Evolutionary conservation across 495 filamentous ascomycete genomes (phyloP).

Genomic region (Lentithecium fluviatile): DNA sequence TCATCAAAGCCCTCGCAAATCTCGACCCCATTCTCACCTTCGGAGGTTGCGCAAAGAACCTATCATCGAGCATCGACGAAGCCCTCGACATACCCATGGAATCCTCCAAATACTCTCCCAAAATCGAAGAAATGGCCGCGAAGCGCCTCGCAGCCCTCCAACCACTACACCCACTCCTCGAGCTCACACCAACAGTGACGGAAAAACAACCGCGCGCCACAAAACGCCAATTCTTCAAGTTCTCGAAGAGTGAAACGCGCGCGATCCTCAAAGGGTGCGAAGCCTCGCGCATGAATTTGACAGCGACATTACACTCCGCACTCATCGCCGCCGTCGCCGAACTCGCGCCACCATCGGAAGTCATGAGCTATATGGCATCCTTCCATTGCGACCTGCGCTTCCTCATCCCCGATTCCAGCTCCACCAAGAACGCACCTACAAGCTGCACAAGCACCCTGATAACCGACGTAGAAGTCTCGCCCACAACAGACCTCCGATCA

Average conservation of each 20-base stretch:
- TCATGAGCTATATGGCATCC: constrained; percentile 7
- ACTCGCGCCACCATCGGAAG: neutral
- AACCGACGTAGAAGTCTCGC: constrained; percentile 9
- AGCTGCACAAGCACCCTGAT: constrained; percentile 7
- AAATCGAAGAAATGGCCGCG: neutral
- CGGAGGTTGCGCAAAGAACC: constrained; percentile 10
- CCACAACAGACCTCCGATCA: neutral
- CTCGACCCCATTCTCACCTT: neutral
- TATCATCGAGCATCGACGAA: constrained; percentile 5
- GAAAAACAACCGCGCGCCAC: neutral
- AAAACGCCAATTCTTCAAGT: neutral
- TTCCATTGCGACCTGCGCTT: constrained; percentile 14
- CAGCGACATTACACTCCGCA: constrained; percentile 1
- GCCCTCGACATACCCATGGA: neutral
- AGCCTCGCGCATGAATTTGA: neutral
- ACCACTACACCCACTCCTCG: neutral
- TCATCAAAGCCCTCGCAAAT: constrained; percentile 4
- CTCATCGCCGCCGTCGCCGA: neutral
- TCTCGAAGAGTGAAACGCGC: neutral
- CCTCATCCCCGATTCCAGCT: neutral
- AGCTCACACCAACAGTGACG: constrained; percentile 1
- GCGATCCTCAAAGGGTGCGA: neutral
- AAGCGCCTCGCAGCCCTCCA: neutral
- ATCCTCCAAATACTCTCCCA: neutral
- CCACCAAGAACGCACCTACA: constrained; percentile 6